Evolutionary conservation across 192 early-diverging fungal species (phyloP), one percentile per base, ranked within the genome.

Genomic region (Linnemannia hyalina): DNA sequence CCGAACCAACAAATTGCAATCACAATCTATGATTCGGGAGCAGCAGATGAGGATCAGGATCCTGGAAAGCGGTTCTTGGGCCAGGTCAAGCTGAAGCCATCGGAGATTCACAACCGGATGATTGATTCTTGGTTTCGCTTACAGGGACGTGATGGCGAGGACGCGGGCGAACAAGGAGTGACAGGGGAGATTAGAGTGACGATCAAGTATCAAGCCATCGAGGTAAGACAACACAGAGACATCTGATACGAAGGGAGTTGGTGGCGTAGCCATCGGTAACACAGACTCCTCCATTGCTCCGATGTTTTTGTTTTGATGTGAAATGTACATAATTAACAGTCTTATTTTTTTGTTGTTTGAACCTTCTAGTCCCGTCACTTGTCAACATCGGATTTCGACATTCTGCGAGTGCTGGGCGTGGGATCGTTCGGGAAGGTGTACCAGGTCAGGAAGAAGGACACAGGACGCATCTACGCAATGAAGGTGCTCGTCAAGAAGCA

Each of bases 351-450:
- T 49, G 2, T 13, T 54, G 68, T 74, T 63, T 38, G 22, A 16
- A 65, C 35, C 10, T 46, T 41, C 47, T 81, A 90, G 88, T 86
- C 83, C 32, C 73, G 81, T 15, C 86, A 90, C 68, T 18, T 90
- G 10, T 89, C 89, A 18, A 89, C 91, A 5, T 80, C 76, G 9
- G 88, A 86, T 63, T 97, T 97, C 76, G 92, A 93, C 23, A 90
- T 95, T n/a, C 77, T 96, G 0, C 93, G 95, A 60, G 89, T 96
- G 0, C 88, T 97, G 41, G 96, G 96, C 6, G 93, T 93, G 77
- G 96, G 96, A 16, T 92, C 91, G 35, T 96, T 96, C 89, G 96
- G 96, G 52, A 96, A 96, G 73, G 96, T 97, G 18, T 90, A 95
- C 41, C 93, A 96, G 76, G 96, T 96, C 73, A 80, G 92, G 46